Percentiles rank a stretch among this genome's conserved stretches.
Conservation (phyloP, 306 rosid genomes). For the Gillenia trifoliata region DNA sequence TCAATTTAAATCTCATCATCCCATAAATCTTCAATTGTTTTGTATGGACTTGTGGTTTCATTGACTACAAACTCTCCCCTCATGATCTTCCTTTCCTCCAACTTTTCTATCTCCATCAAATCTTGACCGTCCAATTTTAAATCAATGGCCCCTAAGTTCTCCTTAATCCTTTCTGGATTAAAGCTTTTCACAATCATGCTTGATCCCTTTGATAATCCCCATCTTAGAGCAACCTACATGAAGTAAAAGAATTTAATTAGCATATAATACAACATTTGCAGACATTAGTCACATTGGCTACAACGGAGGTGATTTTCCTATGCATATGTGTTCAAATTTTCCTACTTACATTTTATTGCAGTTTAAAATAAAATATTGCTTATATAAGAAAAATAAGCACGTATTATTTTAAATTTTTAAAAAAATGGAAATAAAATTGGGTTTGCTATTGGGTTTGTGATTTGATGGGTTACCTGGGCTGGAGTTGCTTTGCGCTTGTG, state of each 20-base stretch:
- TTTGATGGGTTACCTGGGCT: conserved; percentile 50
- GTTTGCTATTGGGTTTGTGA: not conserved
- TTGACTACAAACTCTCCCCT: conserved; percentile 83
- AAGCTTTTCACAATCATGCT: conserved; percentile 92
- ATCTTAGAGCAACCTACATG: conserved; percentile 63
- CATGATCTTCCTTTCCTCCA: conserved; percentile 77
- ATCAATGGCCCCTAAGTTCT: conserved; percentile 53
- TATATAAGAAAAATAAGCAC: too few relatives aligned
- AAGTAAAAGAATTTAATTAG: not conserved
- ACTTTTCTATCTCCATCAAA: conserved; percentile 44
- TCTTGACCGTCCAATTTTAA: conserved; percentile 60
- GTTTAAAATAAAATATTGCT: too few relatives aligned
- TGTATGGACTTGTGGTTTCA: conserved; percentile 79
- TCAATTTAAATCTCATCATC: conserved; percentile 42
- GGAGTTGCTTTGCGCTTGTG: conserved; percentile 55
- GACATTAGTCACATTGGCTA: too few relatives aligned
- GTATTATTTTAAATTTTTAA: too few relatives aligned
- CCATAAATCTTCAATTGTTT: conserved; percentile 69
- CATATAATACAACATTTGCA: not conserved
- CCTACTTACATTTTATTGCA: rapidly evolving
- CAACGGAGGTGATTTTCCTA: rapidly evolving
- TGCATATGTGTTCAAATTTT: too few relatives aligned
- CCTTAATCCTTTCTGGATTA: conserved; percentile 57
- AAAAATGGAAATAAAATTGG: not conserved
- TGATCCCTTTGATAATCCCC: conserved; percentile 77